Evolutionary conservation across 768 basidiomycete species (phyloP), one percentile per base, ranked within the genome.

Genomic region (Lactarius evosmus): DNA sequence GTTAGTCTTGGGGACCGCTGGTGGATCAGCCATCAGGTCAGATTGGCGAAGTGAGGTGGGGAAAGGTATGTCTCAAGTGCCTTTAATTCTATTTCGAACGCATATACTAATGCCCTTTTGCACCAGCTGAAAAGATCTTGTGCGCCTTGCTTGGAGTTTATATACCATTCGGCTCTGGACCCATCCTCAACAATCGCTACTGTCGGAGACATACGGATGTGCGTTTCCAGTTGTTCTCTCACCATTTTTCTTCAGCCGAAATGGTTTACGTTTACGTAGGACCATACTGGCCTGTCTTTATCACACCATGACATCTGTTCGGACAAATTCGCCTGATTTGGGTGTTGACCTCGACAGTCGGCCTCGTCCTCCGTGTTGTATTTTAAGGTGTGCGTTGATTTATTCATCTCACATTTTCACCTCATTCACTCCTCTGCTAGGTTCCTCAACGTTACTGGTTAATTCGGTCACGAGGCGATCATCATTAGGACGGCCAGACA

Each of bases 71-170:
- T 54, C 29, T 34, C 27, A 7, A 27, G 14, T 1, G 17, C 25
- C 32, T 40, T 34, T 14, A 14, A 30, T 63, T 29, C 36, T 30
- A 46, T 34, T 36, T 58, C 40, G 17, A 7, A 36, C 62, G 62
- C 62, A 63, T 63, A 63, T 54, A 63, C 25, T 63, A 27, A 30
- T 25, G 14, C 25, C 27, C 41, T 22, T 52, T 40, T n/a, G 40
- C 53, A 22, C 17, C 16, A 14, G 44, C 9, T 58, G 40, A 29
- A 58, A 29, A 33, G 33, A 22, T 34, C 33, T 12, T 7, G 29
- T 11, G 16, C 32, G 27, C 7, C 38, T 34, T 34, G 27, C 29
- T 11, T 62, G n/a, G 27, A 2, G 29, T 19, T 17, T 25, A 25
- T 25, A n/a, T 5, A 11, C 11, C 30, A 30, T 38, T 36, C 50